A percentile compares a stretch with the other conserved stretches of the same genome.
phyloP scores from a whole-genome alignment of 2,329 filamentous ascomycete species.

The Geosmithia putterillii region DNA sequence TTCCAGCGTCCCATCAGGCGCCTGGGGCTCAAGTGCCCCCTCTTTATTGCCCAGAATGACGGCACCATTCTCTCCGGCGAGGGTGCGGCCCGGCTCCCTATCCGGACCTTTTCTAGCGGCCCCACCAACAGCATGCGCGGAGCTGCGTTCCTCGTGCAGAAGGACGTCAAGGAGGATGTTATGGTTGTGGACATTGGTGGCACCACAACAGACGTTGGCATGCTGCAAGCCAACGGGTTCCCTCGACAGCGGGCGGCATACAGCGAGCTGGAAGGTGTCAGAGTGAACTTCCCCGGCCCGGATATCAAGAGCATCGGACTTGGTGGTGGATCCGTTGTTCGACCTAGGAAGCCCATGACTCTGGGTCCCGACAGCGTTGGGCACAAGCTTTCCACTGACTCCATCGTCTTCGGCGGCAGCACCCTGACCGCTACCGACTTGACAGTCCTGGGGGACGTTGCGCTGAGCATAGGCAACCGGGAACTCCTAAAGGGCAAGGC shows the following conservation, averaged over 20 bases:
- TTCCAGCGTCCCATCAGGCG: constrained; percentile 39
- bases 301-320: constrained; percentile 48
- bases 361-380: constrained; percentile 53
- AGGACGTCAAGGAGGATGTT: constrained; percentile 16
- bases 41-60: constrained; percentile 53
- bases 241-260: constrained; percentile 51
- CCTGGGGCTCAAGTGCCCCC: constrained; percentile 36
- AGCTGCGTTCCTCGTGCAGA: constrained; percentile 43
- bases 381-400: constrained; percentile 39
- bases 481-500: constrained; percentile 14
- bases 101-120: constrained; percentile 49
- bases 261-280: constrained; percentile 48
- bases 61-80: constrained; percentile 45
- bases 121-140: constrained; percentile 53
- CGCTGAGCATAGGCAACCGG: constrained; percentile 27
- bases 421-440: constrained; percentile 48
- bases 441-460: constrained; percentile 20
- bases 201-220: constrained; percentile 52
- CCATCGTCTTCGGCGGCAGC: constrained; percentile 43
- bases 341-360: constrained; percentile 22
- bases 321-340: constrained; percentile 44
- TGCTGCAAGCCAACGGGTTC: constrained; percentile 48
- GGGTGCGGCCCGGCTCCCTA: constrained; percentile 41
- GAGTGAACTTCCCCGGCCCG: constrained; percentile 47
- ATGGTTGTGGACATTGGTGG: constrained; percentile 58